Conservation (phyloP, 2,329 filamentous ascomycete genomes). For the Claviceps cyperi region DNA sequence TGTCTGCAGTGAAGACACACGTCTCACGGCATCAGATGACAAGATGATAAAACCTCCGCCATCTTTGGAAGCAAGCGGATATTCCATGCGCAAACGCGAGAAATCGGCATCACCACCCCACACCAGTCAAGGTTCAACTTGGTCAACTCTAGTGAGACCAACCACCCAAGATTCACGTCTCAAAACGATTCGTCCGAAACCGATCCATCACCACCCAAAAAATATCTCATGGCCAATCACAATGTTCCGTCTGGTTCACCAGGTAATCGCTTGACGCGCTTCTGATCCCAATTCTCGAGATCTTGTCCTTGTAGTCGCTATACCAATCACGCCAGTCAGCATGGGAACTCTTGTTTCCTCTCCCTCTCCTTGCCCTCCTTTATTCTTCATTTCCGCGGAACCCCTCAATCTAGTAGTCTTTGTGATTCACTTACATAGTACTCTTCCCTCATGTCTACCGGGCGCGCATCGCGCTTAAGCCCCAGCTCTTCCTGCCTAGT, state of each 20-base stretch:
- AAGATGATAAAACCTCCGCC: too few relatives aligned
- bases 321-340: background rate
- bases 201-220: background rate
- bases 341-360: background rate
- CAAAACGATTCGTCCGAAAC: background rate
- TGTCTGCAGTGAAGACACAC: too few relatives aligned
- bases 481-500: constrained; percentile 76
- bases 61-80: too few relatives aligned
- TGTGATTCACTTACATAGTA: constrained; percentile 55
- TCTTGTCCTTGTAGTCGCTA: constrained; percentile 56
- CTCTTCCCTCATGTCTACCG: constrained; percentile 69
- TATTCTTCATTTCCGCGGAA: background rate
- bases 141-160: too few relatives aligned
- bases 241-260: constrained; percentile 82
- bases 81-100: too few relatives aligned
- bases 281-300: constrained; percentile 92
- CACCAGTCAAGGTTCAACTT: too few relatives aligned
- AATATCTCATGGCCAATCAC: constrained; percentile 15
- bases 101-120: too few relatives aligned
- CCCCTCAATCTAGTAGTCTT: too few relatives aligned
- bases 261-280: constrained; percentile 74
- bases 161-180: too few relatives aligned
- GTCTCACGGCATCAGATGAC: too few relatives aligned
- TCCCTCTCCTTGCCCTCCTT: background rate
- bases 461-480: constrained; percentile 54